Conservation (phyloP, 2,329 filamentous ascomycete genomes). For the Calonectria ilicicola region DNA sequence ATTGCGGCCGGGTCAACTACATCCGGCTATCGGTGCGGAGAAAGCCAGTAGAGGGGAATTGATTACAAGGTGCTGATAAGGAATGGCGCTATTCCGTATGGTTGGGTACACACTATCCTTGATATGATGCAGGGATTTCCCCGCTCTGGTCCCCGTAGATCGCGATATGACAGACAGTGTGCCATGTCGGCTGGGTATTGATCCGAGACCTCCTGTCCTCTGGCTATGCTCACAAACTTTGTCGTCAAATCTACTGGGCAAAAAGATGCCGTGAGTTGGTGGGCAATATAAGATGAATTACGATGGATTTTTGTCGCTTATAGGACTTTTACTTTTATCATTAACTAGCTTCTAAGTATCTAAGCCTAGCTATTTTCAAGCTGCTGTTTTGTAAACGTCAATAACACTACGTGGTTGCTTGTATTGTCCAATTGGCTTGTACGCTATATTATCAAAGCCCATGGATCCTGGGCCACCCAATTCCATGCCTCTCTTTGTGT, state of each 20-base stretch:
- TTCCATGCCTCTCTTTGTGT: conserved; percentile 59
- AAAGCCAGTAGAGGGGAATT: background rate
- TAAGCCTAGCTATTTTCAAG: background rate
- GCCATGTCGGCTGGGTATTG: background rate
- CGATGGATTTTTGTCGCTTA: background rate
- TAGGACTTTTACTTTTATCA: background rate
- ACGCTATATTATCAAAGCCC: conserved; percentile 55
- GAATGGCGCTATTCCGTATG: background rate
- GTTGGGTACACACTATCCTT: background rate
- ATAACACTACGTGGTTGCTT: conserved; percentile 66
- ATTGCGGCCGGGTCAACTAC: background rate
- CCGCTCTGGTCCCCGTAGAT: background rate
- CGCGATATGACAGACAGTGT: background rate
- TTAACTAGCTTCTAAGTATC: background rate
- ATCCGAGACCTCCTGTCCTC: background rate
- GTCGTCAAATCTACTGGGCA: background rate
- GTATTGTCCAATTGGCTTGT: conserved; percentile 63
- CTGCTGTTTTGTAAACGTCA: conserved; percentile 31
- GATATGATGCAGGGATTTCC: background rate
- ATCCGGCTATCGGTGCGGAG: background rate
- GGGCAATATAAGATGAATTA: no score
- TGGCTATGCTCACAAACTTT: background rate
- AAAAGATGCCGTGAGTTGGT: background rate
- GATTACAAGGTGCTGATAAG: background rate
- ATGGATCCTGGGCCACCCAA: conserved; percentile 57